Percentiles rank a stretch among this genome's conserved stretches.
Conservation (phyloP, 2,329 filamentous ascomycete genomes). For the Ophiosphaerella korrae region DNA sequence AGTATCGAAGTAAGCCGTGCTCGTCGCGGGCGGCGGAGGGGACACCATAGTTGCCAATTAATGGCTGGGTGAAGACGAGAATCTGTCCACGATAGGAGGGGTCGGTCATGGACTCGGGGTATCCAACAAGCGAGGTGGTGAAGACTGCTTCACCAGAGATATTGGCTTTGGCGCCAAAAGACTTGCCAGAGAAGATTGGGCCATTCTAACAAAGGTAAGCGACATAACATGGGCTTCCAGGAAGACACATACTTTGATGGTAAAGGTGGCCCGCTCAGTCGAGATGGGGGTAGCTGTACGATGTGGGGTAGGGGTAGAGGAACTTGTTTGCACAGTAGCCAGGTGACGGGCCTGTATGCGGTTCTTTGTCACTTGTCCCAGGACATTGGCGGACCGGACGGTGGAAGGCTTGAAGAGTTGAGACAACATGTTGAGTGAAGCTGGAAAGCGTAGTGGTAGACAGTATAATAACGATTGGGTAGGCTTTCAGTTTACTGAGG, state of each 20-base stretch:
- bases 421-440: conserved; percentile 57
- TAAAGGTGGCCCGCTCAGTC: conserved; percentile 85
- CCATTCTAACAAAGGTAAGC: conserved; percentile 68
- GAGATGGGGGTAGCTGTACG: conserved; percentile 69
- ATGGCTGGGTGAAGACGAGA: conserved; percentile 94
- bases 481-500: conserved; percentile 63
- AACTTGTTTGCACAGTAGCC: conserved; percentile 72
- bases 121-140: conserved; percentile 96
- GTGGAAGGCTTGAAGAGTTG: conserved; percentile 60
- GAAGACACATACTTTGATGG: conserved; percentile 74
- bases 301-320: conserved; percentile 66
- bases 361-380: conserved; percentile 55
- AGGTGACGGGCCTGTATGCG: conserved; percentile 58
- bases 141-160: conserved; percentile 98
- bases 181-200: conserved; percentile 93
- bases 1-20: conserved; percentile 93
- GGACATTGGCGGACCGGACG: conserved; percentile 47
- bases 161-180: conserved; percentile 95
- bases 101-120: conserved; percentile 84
- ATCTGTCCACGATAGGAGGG: conserved; percentile 84
- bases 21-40: conserved; percentile 84
- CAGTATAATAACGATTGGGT: conserved; percentile 17
- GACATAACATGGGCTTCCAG: conserved; percentile 23
- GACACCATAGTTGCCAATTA: conserved; percentile 98
- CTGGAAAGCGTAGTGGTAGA: conserved; percentile 24